phyloP scores from a whole-genome alignment of 2,329 filamentous ascomycete species.

The Botryotinia calthae region DNA sequence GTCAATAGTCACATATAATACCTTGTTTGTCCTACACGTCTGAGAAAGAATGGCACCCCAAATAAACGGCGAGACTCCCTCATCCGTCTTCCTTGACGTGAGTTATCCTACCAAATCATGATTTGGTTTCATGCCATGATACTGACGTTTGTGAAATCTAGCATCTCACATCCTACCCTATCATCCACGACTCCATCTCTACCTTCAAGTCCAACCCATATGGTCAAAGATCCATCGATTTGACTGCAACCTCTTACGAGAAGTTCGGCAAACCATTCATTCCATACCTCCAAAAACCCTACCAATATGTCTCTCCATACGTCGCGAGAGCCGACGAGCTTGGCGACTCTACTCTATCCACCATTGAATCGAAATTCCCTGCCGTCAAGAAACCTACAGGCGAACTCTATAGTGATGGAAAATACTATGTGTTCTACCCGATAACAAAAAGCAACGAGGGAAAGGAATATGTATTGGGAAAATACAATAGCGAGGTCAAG shows the following conservation, averaged over 20 bases:
- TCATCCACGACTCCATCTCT: conserved; percentile 74
- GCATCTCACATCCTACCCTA: conserved; percentile 83
- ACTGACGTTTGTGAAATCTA: conserved; percentile 40
- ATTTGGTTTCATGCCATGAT: conserved; percentile 7
- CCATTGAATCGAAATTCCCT: conserved; percentile 69
- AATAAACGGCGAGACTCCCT: conserved; percentile 50
- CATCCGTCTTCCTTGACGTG: conserved; percentile 47
- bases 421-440: conserved; percentile 60
- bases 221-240: conserved; percentile 72
- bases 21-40: conserved; percentile 25
- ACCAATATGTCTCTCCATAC: conserved; percentile 81
- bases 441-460: conserved; percentile 59
- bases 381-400: conserved; percentile 72
- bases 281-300: conserved; percentile 75
- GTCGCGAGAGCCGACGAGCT: conserved; percentile 76
- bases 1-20: conserved; percentile 1
- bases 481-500: conserved; percentile 59
- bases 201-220: conserved; percentile 79
- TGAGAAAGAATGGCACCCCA: conserved; percentile 42
- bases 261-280: conserved; percentile 71
- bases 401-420: conserved; percentile 65
- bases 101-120: conserved; percentile 42
- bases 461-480: conserved; percentile 57
- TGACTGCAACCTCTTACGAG: conserved; percentile 24
- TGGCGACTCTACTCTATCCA: conserved; percentile 67